Evolutionary conservation across 768 basidiomycete genomes (phyloP).

Genomic region (Coprinopsis sp.): DNA sequence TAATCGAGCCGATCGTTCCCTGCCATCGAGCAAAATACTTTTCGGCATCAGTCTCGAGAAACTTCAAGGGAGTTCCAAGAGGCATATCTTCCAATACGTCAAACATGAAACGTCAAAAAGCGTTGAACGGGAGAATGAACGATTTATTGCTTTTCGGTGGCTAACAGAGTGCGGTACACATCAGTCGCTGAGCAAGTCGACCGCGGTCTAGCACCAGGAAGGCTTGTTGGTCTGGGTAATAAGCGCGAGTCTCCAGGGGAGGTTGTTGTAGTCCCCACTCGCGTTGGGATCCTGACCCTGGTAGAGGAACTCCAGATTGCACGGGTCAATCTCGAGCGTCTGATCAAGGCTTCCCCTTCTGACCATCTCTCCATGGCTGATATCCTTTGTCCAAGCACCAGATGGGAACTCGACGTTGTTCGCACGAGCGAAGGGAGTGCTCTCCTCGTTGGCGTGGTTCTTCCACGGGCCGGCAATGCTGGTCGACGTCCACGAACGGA

Average conservation of each 20-base stretch:
- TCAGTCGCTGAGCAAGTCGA: too few species aligned
- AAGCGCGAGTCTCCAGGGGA: slow-evolving; percentile 13
- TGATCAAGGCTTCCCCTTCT: slow-evolving; percentile 14
- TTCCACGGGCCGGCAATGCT: slow-evolving; percentile 13
- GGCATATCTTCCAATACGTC: too few species aligned
- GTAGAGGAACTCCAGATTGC: slow-evolving; percentile 16
- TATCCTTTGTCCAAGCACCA: slow-evolving; percentile 13
- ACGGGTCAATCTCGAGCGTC: slow-evolving; percentile 13
- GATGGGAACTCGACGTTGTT: slow-evolving; percentile 15
- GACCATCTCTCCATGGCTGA: slow-evolving; percentile 21
- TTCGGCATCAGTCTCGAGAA: too few species aligned
- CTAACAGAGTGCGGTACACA: too few species aligned
- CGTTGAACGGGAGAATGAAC: too few species aligned
- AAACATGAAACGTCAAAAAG: too few species aligned
- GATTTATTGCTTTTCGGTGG: too few species aligned
- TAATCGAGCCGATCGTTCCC: too few species aligned
- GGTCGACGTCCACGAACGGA: slow-evolving; percentile 16
- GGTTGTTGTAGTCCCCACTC: slow-evolving; percentile 7
- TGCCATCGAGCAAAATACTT: too few species aligned
- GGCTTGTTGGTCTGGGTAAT: slow-evolving; percentile 17
- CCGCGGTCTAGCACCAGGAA: too few species aligned
- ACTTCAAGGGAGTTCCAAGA: too few species aligned
- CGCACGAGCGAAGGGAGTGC: slow-evolving; percentile 13
- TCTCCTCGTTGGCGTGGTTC: slow-evolving; percentile 8
- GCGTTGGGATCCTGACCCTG: slow-evolving; percentile 14